Base-by-base conservation (phyloP, 768 basidiomycete genomes). In the Kwoniella heveanensis region DNA sequence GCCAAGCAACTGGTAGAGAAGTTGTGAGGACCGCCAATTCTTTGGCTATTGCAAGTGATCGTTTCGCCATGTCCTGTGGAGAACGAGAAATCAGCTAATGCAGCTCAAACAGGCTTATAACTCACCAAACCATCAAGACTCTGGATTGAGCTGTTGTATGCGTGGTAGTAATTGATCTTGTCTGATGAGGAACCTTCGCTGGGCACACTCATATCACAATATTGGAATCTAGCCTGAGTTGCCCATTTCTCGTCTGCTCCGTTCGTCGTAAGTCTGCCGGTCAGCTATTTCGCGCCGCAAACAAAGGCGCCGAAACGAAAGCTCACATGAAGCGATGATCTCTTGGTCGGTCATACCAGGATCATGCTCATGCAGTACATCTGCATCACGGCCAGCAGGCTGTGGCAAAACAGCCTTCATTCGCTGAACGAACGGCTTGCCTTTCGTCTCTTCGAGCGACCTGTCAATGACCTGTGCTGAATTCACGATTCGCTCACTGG, bases 11-110 rank as follows among this genome's bases (percentile, higher is more conserved):
- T n/a, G 94, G 94, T 25, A 97, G 83, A 76, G 92, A 94, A 12
- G 92, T 93, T 1, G 92, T 92, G 56, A 97, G 84, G 39, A 94
- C 91, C 1, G 94, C 92, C 64, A 96, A 87, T 91, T 95, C 92
- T 81, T 96, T 97, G 2, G 94, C 94, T 65, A 97, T 96, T 10
- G 93, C 93, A 62, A 96, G 83, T 1, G 90, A 92, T 48, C 94
- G 85, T 80, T 91, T 94, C 5, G 92, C 92, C 57, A 93, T 90
- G 73, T 91, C 90, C 22, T 73, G 54, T 21, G 24, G 1, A 19
- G 21, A 29, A 25, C 48, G 30, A n/a, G n/a, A n/a, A n/a, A n/a
- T n/a, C n/a, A n/a, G 29, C 52, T 52, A 39, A 17, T 49, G 44
- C 39, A 58, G 48, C 25, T 29, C 8, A 25, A 47, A 17, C 3